Evolutionary conservation across 2,329 filamentous ascomycete species (phyloP).

Genomic region (Decorospora gaudefroyi): DNA sequence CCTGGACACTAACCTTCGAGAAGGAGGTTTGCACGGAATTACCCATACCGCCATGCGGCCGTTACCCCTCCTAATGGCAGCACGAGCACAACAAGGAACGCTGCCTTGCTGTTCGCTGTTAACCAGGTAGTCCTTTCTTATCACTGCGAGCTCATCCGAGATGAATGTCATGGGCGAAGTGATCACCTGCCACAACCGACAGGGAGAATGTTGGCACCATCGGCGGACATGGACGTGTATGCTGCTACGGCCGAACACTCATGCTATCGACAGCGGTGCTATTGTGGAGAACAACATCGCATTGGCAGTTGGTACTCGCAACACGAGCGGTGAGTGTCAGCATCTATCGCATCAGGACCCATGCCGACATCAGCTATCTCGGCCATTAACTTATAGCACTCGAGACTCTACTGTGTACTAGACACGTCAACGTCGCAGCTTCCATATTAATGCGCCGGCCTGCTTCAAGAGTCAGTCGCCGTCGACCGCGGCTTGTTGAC

Average conservation of each 20-base stretch:
- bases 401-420: slow-evolving; percentile 7
- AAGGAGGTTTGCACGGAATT: slow-evolving; percentile 28
- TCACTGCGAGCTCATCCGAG: slow-evolving; percentile 6
- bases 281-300: slow-evolving; percentile 19
- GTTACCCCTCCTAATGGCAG: slow-evolving; percentile 20
- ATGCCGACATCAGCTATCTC: background rate
- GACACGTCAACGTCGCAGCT: slow-evolving; percentile 26
- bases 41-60: slow-evolving; percentile 21
- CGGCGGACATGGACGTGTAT: slow-evolving; percentile 7
- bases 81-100: slow-evolving; percentile 14
- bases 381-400: slow-evolving; percentile 9
- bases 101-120: slow-evolving; percentile 10
- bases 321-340: slow-evolving; percentile 15
- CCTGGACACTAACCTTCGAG: slow-evolving; percentile 25
- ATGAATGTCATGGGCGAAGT: slow-evolving; percentile 8
- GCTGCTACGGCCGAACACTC: slow-evolving; percentile 9
- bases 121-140: slow-evolving; percentile 16
- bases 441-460: slow-evolving; percentile 12
- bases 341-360: slow-evolving; percentile 1
- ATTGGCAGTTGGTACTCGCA: slow-evolving; percentile 11
- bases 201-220: slow-evolving; percentile 6
- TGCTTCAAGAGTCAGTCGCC: slow-evolving; percentile 15
- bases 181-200: slow-evolving; percentile 7
- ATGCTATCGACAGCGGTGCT: slow-evolving; percentile 12
- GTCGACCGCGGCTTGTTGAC: slow-evolving; percentile 16